Evolutionary conservation across 257 asterid species (phyloP).

Genomic region (Solanum medicagineum): DNA sequence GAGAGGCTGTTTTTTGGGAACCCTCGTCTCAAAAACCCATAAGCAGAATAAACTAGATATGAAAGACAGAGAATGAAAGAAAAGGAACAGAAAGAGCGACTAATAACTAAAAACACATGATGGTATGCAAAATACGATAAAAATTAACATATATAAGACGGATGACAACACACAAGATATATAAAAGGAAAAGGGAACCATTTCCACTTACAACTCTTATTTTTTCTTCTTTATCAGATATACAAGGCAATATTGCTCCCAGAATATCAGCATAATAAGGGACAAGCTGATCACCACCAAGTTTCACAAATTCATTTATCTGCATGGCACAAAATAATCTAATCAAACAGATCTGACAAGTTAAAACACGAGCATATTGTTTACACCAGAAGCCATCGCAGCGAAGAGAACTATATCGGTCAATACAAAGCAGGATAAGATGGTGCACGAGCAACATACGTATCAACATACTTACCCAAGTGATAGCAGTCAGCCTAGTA

Average conservation of each 20-base stretch:
- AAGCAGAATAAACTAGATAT: too few relatives aligned
- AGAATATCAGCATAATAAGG: conserved; percentile 97
- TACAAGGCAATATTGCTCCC: conserved; percentile 94
- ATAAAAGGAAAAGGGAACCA: neutral
- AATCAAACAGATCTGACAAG: conserved; percentile 4
- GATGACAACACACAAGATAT: too few relatives aligned
- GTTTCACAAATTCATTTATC: conserved; percentile 97
- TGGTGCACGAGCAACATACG: neutral
- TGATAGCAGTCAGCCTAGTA: conserved; percentile 91
- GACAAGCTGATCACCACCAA: conserved; percentile 97
- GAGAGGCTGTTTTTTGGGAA: too few relatives aligned
- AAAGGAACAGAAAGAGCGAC: too few relatives aligned
- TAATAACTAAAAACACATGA: too few relatives aligned
- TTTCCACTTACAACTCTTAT: conserved; percentile 74
- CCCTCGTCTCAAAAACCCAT: too few relatives aligned
- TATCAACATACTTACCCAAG: conserved; percentile 57
- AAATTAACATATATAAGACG: too few relatives aligned
- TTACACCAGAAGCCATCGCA: neutral
- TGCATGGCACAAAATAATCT: conserved; percentile 19
- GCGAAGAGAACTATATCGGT: neutral
- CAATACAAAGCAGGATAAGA: neutral
- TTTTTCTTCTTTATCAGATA: conserved; percentile 97
- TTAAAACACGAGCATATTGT: neutral
- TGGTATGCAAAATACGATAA: too few relatives aligned
- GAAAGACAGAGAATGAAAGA: too few relatives aligned